Evolutionary conservation across 2,329 filamentous ascomycete species (phyloP).

Genomic region (Thielaviopsis musarum): DNA sequence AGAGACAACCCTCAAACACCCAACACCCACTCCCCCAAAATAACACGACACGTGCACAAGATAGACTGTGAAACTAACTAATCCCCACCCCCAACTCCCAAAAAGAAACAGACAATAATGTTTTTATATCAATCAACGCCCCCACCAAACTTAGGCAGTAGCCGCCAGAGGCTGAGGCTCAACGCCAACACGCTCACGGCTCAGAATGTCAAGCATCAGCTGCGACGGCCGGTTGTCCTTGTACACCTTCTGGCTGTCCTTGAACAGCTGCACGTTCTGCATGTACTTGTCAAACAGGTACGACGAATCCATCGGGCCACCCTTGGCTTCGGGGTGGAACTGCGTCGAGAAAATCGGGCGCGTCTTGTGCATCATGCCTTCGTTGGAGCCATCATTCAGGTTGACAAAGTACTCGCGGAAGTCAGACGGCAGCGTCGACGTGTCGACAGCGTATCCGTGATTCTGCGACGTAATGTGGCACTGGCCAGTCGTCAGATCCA

Average conservation of each 20-base stretch:
- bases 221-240: conserved; percentile 79
- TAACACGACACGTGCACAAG: neutral
- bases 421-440: conserved; percentile 60
- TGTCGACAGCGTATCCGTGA: conserved; percentile 91
- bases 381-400: conserved; percentile 92
- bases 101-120: conserved; percentile 1
- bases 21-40: no score
- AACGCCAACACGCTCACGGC: conserved; percentile 89
- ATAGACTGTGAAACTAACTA: neutral
- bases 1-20: no score
- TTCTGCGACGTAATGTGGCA: conserved; percentile 99
- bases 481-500: conserved; percentile 86
- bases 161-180: conserved; percentile 45
- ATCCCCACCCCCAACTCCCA: neutral
- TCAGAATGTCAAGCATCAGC: conserved; percentile 75
- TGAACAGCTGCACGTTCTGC: conserved; percentile 77
- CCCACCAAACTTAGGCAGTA: conserved; percentile 21
- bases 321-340: conserved; percentile 97
- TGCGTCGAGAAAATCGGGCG: conserved; percentile 96
- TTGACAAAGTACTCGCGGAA: conserved; percentile 99
- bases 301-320: conserved; percentile 84
- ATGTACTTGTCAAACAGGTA: conserved; percentile 97
- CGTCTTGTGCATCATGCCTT: conserved; percentile 91
- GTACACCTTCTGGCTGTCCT: conserved; percentile 60
- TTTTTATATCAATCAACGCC: neutral